These are phyloP conservation scores for Cladosporium austrohemisphaericum DNA, from an alignment of 2,329 filamentous ascomycete genomes.

Conservation along the genomic window DNA sequence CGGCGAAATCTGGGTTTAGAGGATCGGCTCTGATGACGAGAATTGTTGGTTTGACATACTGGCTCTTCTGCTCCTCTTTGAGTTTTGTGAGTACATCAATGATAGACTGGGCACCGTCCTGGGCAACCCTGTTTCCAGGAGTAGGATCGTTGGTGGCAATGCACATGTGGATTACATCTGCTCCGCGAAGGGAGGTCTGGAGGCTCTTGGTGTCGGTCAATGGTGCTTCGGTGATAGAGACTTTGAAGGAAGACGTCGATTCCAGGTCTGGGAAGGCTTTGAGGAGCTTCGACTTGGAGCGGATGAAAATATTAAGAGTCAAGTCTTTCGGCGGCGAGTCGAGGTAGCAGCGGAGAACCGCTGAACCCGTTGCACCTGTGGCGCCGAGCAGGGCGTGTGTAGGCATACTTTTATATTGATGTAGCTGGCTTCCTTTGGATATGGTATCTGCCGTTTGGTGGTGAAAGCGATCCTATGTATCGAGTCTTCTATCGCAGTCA, in stretches of 20 bases:
- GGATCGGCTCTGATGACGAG: conserved; percentile 19
- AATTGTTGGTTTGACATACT: conserved; percentile 17
- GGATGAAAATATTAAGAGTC: conserved; percentile 24
- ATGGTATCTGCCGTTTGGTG: too few species aligned
- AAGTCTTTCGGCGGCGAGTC: conserved; percentile 17
- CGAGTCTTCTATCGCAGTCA: too few species aligned
- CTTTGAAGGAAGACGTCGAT: conserved; percentile 10
- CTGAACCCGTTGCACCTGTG: conserved; percentile 25
- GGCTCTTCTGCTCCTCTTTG: neutral
- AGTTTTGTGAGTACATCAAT: conserved; percentile 1
- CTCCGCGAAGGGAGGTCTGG: conserved; percentile 18
- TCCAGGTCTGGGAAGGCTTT: conserved; percentile 22
- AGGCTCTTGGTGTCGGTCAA: conserved; percentile 17
- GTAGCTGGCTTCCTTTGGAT: too few species aligned
- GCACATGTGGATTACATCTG: conserved; percentile 22
- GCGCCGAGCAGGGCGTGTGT: conserved; percentile 25
- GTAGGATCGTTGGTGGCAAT: conserved; percentile 22
- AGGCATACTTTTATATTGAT: conserved; percentile 19
- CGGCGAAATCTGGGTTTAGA: conserved; percentile 13
- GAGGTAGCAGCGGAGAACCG: conserved; percentile 22
- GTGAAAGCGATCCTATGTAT: too few species aligned
- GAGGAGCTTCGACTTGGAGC: conserved; percentile 21
- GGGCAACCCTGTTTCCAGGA: conserved; percentile 17
- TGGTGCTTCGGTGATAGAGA: conserved; percentile 16
- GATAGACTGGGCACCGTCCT: conserved; percentile 20